These are phyloP conservation scores for Pythium dissimile DNA, from an alignment of 352 stramenopile species.

Conservation along the genomic window DNA sequence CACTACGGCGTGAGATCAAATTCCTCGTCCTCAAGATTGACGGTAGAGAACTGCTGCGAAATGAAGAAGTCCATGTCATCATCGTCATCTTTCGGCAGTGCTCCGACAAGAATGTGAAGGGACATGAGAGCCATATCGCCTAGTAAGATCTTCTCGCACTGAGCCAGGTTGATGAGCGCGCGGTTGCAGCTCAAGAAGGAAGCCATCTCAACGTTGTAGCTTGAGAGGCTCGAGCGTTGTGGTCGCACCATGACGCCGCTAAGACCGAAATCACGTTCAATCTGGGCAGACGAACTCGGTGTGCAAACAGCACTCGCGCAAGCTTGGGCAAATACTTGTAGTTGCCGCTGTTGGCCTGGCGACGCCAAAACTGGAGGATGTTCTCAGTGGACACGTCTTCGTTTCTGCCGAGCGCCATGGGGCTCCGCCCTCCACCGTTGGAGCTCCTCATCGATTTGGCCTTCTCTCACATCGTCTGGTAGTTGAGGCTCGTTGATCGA, in stretches of 20 bases:
- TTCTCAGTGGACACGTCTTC: background rate
- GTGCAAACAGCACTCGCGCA: background rate
- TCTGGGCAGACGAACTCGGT: slow-evolving; percentile 1
- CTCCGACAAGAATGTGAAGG: background rate
- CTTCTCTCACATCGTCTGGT: background rate
- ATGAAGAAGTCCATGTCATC: background rate
- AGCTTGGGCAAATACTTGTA: slow-evolving; percentile 5
- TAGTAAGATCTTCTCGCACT: background rate
- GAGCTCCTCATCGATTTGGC: slow-evolving; percentile 3
- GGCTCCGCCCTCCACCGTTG: background rate
- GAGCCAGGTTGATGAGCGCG: background rate
- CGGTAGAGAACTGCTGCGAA: background rate
- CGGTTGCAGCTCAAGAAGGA: slow-evolving; percentile 6
- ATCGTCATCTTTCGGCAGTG: background rate
- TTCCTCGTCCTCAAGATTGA: background rate
- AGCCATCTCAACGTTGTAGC: slow-evolving; percentile 4
- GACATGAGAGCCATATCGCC: background rate
- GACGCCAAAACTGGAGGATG: slow-evolving; percentile 2
- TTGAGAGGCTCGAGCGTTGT: background rate
- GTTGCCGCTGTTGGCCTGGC: background rate
- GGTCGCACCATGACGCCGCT: background rate
- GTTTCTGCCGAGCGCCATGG: background rate
- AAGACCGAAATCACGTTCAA: slow-evolving; percentile 6
- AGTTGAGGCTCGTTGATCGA: background rate
- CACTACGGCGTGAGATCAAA: too few relatives aligned